Base-by-base conservation (phyloP, 2,329 filamentous ascomycete species). In the Arthrobotrys pseudoclavata region DNA sequence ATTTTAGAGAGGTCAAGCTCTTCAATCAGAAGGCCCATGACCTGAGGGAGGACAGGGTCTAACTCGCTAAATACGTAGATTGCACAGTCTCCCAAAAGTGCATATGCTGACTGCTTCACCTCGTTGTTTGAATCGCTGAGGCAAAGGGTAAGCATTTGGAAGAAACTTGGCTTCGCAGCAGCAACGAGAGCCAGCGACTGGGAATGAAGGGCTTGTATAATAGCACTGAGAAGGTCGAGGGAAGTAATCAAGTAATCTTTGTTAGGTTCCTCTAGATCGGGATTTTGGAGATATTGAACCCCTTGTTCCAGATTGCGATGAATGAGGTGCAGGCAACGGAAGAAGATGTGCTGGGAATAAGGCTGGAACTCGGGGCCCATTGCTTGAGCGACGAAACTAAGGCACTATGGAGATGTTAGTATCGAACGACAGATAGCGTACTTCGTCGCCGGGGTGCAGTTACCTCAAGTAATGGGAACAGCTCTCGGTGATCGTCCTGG, bases 171-270 rank as follows among this genome's bases (percentile, higher is more conserved):
- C 79, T 94, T 90, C 1, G 93, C 91, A 80, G 86, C 88, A 79
- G 88, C 88, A 70, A 97, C 90, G 29, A 99, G 87, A 80, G 91
- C 89, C n/a, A 89, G 87, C 68, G 92, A 92, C 55, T 88, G 85
- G 60, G 88, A 86, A 57, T 93, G 90, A 6, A 99, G 88, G 1
- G 94, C 94, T 83, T 99, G 96, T 69, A 99, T 92, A 80, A 98
- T 93, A 26, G 94, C 92, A 82, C 94, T 97, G 69, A 99, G 86
- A 13, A 99, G 89, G 83, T 99, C 96, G 76, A 99, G 87, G 82
- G 94, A 97, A 31, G 96, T 98, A 57, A 99, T 91, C 78, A 98
- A 86, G 85, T 98, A 99, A 84, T 99, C 96, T 86, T 97, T 97
- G 84, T 98, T 94, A 0, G 96, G 95, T 40, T 79, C 79, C 5